Evolutionary conservation across 2,329 filamentous ascomycete species (phyloP).

Genomic region (Dothistroma septosporum): DNA sequence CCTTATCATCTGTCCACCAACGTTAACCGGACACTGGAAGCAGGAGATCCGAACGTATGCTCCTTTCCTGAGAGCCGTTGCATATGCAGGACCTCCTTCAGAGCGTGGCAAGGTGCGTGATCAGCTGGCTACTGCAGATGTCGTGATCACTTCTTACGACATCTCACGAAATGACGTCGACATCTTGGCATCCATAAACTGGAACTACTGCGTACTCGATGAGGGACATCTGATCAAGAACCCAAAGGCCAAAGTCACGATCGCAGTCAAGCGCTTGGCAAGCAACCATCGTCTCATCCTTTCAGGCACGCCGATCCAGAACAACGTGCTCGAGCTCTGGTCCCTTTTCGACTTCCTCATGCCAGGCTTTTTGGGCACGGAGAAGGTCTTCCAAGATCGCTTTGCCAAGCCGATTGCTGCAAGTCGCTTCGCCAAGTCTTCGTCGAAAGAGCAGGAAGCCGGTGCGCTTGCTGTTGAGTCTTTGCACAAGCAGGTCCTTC

Average conservation of each 20-base stretch:
- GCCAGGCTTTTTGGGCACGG: conserved; percentile 93
- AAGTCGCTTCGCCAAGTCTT: conserved; percentile 92
- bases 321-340: conserved; percentile 96
- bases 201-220: conserved; percentile 97
- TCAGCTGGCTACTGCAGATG: conserved; percentile 71
- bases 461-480: conserved; percentile 95
- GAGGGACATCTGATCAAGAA: conserved; percentile 99
- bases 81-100: conserved; percentile 83
- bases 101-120: conserved; percentile 70
- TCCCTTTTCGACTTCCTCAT: conserved; percentile 98
- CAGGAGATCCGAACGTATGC: conserved; percentile 96
- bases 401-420: conserved; percentile 94
- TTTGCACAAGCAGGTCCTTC: conserved; percentile 95
- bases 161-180: conserved; percentile 96
- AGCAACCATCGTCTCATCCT: conserved; percentile 96
- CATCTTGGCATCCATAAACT: conserved; percentile 72
- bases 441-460: conserved; percentile 95
- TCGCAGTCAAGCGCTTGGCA: conserved; percentile 81
- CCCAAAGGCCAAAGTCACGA: conserved; percentile 89
- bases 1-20: conserved; percentile 92
- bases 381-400: conserved; percentile 94
- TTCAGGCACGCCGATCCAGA: conserved; percentile 95
- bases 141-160: conserved; percentile 97
- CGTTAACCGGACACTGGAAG: conserved; percentile 95
- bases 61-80: conserved; percentile 82